Evolutionary conservation across 768 basidiomycete genomes (phyloP).

Genomic region (Galerina marginata): DNA sequence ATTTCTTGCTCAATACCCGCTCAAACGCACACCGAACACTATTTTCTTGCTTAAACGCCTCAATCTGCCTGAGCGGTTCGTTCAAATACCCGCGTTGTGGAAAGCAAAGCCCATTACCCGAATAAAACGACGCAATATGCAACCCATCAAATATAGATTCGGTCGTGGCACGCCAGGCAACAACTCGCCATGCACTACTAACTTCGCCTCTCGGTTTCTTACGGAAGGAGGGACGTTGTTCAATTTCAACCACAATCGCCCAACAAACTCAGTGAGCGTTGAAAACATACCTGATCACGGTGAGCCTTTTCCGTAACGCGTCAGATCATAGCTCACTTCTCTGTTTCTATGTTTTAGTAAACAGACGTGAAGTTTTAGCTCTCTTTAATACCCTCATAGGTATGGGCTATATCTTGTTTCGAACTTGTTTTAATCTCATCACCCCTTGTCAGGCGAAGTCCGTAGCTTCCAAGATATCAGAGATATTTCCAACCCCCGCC

Average conservation of each 20-base stretch:
- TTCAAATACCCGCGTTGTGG: background rate
- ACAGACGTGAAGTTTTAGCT: conserved; percentile 52
- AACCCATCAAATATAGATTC: conserved; percentile 25
- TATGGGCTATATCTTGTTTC: conserved; percentile 26
- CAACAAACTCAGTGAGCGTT: conserved; percentile 51
- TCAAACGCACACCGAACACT: background rate
- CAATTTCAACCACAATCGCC: conserved; percentile 18
- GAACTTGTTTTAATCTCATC: background rate
- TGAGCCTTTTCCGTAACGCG: conserved; percentile 19
- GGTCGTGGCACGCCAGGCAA: conserved; percentile 18
- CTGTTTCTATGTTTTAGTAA: conserved; percentile 14
- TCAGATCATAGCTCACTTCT: background rate
- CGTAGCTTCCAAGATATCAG: conserved; percentile 48
- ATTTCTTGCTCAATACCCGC: conserved; percentile 23
- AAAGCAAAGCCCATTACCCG: background rate
- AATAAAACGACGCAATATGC: conserved; percentile 15
- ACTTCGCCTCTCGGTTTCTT: background rate
- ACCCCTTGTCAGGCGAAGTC: conserved; percentile 51
- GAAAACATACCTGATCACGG: conserved; percentile 52
- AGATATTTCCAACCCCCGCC: conserved; percentile 41
- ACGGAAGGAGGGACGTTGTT: conserved; percentile 17
- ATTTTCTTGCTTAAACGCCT: background rate
- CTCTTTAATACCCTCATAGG: conserved; percentile 66
- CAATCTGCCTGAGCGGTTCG: conserved; percentile 6
- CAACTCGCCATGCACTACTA: background rate